Evolutionary conservation across 257 asterid species (phyloP).

Genomic region (Cordia subcordata): DNA sequence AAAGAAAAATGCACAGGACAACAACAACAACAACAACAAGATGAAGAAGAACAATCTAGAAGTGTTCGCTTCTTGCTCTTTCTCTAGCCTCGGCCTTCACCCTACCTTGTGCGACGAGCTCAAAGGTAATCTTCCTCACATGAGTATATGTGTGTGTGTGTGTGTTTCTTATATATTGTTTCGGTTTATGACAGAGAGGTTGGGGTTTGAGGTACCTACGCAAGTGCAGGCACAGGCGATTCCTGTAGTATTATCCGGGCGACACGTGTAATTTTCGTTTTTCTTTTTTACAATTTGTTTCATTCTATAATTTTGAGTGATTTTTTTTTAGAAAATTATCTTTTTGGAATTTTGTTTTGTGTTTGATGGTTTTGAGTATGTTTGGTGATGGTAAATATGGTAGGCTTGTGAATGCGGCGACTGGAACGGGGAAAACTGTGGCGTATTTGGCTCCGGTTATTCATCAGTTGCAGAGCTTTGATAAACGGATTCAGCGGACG

Average conservation of each 20-base stretch:
- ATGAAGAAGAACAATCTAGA: constrained; percentile 20
- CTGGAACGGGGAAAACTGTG: constrained; percentile 95
- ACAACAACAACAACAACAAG: too few species aligned
- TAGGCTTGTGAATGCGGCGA: constrained; percentile 95
- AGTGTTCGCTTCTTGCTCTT: constrained; percentile 80
- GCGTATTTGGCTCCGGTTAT: constrained; percentile 86
- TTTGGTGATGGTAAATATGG: constrained; percentile 14
- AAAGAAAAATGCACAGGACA: constrained; percentile 1
- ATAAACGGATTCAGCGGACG: constrained; percentile 60
- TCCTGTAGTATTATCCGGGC: constrained; percentile 77
- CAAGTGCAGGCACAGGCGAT: constrained; percentile 86
- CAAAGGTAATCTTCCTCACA: constrained; percentile 42
- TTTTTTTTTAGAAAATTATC: neutral
- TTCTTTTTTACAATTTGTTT: neutral
- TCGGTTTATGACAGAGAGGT: constrained; percentile 49
- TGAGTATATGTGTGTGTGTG: neutral
- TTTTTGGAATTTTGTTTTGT: constrained; percentile 1
- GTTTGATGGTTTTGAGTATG: neutral
- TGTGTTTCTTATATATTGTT: neutral
- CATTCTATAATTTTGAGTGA: neutral
- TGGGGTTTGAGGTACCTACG: constrained; percentile 82
- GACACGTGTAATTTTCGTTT: constrained; percentile 65
- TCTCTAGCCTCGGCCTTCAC: constrained; percentile 82
- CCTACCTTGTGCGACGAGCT: constrained; percentile 76
- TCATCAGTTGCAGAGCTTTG: constrained; percentile 62